phyloP scores from a whole-genome alignment of 2,329 filamentous ascomycete genomes.

The Neofusicoccum parvum region DNA sequence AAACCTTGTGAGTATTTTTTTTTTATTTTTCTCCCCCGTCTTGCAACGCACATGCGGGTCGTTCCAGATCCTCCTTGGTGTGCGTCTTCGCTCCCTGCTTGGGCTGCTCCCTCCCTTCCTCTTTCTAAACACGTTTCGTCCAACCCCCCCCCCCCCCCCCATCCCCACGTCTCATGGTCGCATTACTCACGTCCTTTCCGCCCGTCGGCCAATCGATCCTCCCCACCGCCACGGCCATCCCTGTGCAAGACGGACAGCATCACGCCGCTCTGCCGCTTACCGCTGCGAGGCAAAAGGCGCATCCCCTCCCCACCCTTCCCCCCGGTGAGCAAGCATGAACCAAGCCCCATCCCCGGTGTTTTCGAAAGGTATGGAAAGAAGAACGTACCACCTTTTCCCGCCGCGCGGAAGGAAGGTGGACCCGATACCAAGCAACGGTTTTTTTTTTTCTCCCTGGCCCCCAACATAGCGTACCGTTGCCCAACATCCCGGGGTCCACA shows the following conservation, averaged over 20 bases:
- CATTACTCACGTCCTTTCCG: neutral
- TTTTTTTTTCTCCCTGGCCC: neutral
- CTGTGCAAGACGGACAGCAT: no score
- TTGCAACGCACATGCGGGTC: neutral
- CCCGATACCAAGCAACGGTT: neutral
- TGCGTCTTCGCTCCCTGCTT: neutral
- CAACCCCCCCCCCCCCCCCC: neutral
- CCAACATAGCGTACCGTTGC: no score
- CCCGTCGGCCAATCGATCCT: neutral
- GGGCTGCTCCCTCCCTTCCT: neutral
- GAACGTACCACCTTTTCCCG: no score
- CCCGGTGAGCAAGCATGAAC: neutral
- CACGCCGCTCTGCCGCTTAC: neutral
- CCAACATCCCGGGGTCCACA: no score
- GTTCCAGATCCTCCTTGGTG: neutral
- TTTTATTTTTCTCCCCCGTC: no score
- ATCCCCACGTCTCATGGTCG: neutral
- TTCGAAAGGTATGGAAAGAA: neutral
- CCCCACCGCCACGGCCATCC: no score
- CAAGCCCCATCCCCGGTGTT: neutral
- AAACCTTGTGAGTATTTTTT: neutral
- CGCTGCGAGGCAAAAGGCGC: no score
- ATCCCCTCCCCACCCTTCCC: no score
- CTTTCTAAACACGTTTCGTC: neutral
- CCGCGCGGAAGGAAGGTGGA: no score